These are phyloP conservation scores for Umbelopsis isabellina DNA, from an alignment of 192 early-diverging fungal genomes.

Conservation along the genomic window DNA sequence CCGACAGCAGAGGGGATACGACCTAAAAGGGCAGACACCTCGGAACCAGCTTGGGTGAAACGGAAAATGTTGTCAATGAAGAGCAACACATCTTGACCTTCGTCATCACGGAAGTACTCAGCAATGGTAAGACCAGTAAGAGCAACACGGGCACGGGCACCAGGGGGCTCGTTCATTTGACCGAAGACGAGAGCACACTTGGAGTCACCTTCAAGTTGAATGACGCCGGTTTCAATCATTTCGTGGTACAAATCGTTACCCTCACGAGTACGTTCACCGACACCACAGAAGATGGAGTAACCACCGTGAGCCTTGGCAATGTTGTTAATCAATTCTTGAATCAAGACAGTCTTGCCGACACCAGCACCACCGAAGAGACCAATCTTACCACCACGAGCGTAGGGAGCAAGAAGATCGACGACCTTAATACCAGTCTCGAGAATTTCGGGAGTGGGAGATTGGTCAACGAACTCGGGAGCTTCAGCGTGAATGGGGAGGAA, in stretches of 20 bases:
- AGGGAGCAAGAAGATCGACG: conserved; percentile 97
- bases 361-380: conserved; percentile 99
- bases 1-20: conserved; percentile 99
- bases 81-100: conserved; percentile 97
- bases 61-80: conserved; percentile 99
- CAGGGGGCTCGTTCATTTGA: conserved; percentile 99
- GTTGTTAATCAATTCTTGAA: conserved; percentile 99
- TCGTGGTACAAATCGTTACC: conserved; percentile 99
- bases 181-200: conserved; percentile 98
- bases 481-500: conserved; percentile 90
- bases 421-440: conserved; percentile 99
- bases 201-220: conserved; percentile 91
- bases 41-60: conserved; percentile 99
- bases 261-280: conserved; percentile 99
- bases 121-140: conserved; percentile 97
- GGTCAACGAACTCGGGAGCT: conserved; percentile 94
- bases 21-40: conserved; percentile 96
- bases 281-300: conserved; percentile 98
- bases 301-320: conserved; percentile 99
- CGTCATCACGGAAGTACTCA: conserved; percentile 99
- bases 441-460: conserved; percentile 92
- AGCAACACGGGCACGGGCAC: conserved; percentile 98
- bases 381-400: conserved; percentile 98
- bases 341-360: conserved; percentile 99
- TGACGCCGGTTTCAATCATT: conserved; percentile 96